A percentile compares a stretch with the other conserved stretches of the same genome.
Conservation (phyloP, 441 rosid genomes). For the Viola pubescens region DNA sequence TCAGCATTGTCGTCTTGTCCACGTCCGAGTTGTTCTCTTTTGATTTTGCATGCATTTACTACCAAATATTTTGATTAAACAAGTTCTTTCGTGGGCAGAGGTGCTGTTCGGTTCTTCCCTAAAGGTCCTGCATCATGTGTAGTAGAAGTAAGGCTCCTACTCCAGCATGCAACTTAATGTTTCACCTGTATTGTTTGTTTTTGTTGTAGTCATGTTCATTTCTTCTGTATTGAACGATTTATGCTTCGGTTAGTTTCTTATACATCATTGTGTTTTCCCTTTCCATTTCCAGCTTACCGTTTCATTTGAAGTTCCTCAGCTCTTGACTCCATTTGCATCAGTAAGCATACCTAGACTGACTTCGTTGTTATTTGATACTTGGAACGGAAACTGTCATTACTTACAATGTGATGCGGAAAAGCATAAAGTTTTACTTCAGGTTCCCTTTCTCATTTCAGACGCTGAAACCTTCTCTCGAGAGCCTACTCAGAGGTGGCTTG, state of each 20-base stretch:
- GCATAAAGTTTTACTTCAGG: not conserved
- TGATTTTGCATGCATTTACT: not conserved
- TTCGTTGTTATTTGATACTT: constrained; percentile 1
- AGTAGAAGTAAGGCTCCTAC: constrained; percentile 55
- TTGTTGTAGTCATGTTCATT: too few relatives aligned
- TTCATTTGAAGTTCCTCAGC: constrained; percentile 83
- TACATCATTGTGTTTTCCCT: not conserved
- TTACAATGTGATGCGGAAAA: not conserved
- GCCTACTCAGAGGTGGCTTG: constrained; percentile 51
- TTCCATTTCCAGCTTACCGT: constrained; percentile 62
- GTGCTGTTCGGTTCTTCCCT: constrained; percentile 83
- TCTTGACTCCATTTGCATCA: constrained; percentile 67
- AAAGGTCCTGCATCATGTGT: constrained; percentile 67
- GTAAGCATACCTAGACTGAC: constrained; percentile 32
- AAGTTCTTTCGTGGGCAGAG: constrained; percentile 46
- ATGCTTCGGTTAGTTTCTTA: too few relatives aligned
- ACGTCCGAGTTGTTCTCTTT: not conserved
- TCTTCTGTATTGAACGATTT: too few relatives aligned
- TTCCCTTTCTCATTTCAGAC: constrained; percentile 36
- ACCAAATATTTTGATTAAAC: constrained; percentile 12
- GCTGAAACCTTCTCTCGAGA: constrained; percentile 70
- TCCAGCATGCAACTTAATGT: not conserved
- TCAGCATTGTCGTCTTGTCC: too few relatives aligned
- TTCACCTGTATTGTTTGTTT: too few relatives aligned
- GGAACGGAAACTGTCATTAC: not conserved